Evolutionary conservation across 2,329 filamentous ascomycete genomes (phyloP).

Genomic region (Phyllosticta citribraziliensis): DNA sequence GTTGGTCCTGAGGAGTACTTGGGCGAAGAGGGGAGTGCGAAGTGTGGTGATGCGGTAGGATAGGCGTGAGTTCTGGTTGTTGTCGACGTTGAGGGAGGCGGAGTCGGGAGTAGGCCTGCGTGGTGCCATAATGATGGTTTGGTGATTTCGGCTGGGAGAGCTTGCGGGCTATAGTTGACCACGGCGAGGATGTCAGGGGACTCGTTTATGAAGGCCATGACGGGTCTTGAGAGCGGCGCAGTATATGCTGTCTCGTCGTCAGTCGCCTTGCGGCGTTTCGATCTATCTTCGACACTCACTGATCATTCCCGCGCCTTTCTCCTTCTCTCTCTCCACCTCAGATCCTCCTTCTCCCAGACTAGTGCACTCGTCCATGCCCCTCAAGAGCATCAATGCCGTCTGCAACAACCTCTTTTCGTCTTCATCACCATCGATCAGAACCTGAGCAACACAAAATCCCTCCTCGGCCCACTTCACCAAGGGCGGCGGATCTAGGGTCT

Average conservation of each 20-base stretch:
- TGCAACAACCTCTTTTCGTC: background rate
- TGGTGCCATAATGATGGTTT: background rate
- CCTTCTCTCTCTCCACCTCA: background rate
- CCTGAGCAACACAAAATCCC: slow-evolving; percentile 52
- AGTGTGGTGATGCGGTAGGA: slow-evolving; percentile 15
- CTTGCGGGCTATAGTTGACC: background rate
- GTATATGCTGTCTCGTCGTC: background rate
- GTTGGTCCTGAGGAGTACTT: slow-evolving; percentile 47
- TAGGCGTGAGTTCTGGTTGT: slow-evolving; percentile 1
- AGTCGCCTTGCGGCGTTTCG: background rate
- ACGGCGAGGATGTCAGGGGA: background rate
- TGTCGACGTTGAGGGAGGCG: background rate
- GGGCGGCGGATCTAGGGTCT: slow-evolving; percentile 43
- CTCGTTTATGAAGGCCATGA: background rate
- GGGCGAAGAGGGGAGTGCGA: slow-evolving; percentile 41
- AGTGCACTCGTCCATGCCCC: background rate
- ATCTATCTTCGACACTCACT: background rate
- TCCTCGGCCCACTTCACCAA: slow-evolving; percentile 63
- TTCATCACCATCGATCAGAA: slow-evolving; percentile 25
- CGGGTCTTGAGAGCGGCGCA: background rate
- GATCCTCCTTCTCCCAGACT: background rate
- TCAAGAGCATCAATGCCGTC: background rate
- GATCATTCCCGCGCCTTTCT: background rate
- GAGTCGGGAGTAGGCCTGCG: background rate
- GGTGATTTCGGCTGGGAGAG: background rate